These are phyloP conservation scores for Arxiozyma slooffiae DNA, from an alignment of 1,139 yeast genomes.

Conservation along the genomic window DNA sequence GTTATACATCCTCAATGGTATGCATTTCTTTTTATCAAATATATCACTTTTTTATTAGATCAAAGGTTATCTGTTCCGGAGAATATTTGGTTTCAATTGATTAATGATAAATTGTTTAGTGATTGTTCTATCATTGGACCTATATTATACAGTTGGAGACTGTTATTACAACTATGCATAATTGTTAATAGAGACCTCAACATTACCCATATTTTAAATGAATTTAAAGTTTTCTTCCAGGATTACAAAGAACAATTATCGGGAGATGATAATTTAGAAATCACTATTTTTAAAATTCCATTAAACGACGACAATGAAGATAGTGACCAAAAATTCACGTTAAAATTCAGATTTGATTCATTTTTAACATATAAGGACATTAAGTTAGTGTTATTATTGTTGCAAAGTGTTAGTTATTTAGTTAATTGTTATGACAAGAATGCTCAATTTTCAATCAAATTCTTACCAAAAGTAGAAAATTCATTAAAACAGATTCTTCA, in stretches of 20 bases:
- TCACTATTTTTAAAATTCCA: neutral
- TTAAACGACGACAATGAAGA: neutral
- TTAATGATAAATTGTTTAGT: conserved; percentile 1
- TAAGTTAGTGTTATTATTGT: conserved; percentile 22
- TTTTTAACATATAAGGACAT: conserved; percentile 22
- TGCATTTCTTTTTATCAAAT: conserved; percentile 4
- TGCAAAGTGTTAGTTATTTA: conserved; percentile 29
- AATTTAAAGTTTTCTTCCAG: conserved; percentile 22
- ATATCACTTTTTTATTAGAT: conserved; percentile 11
- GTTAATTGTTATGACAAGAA: conserved; percentile 26
- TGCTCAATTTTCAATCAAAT: conserved; percentile 26
- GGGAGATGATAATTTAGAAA: conserved; percentile 1
- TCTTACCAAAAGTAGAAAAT: conserved; percentile 24
- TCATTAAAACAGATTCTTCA: neutral
- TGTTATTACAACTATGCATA: conserved; percentile 17
- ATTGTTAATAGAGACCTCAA: conserved; percentile 22
- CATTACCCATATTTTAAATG: conserved; percentile 20
- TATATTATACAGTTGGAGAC: conserved; percentile 20
- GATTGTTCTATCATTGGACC: conserved; percentile 8
- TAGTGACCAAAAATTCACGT: neutral
- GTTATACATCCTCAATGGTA: conserved; percentile 5
- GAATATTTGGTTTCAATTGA: conserved; percentile 6
- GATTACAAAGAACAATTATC: conserved; percentile 13
- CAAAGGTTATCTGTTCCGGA: conserved; percentile 12
- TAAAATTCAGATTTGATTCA: conserved; percentile 13